Conservation (phyloP, 164 flowering plant genomes). For the Nelumbo lutea region DNA sequence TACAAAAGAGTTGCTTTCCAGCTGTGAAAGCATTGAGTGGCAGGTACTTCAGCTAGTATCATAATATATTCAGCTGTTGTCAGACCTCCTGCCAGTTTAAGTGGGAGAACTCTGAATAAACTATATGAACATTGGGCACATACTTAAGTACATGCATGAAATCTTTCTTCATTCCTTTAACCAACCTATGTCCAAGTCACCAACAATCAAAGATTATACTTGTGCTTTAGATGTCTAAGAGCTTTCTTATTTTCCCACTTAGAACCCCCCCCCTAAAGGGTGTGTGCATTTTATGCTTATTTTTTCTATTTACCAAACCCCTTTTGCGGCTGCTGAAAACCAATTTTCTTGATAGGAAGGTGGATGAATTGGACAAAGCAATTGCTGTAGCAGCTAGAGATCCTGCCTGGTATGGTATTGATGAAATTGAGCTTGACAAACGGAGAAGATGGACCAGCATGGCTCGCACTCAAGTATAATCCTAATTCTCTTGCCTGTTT, state of each 20-base stretch:
- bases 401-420: slow-evolving; percentile 65
- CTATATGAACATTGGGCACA: neutral
- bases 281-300: too few relatives aligned
- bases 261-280: too few relatives aligned
- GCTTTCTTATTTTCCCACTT: too few relatives aligned
- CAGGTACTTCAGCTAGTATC: slow-evolving; percentile 50
- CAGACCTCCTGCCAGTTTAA: neutral
- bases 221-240: too few relatives aligned
- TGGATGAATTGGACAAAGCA: slow-evolving; percentile 81
- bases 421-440: slow-evolving; percentile 62
- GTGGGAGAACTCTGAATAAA: neutral
- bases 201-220: neutral
- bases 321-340: slow-evolving; percentile 26
- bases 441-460: slow-evolving; percentile 70
- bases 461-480: slow-evolving; percentile 64
- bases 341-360: slow-evolving; percentile 65
- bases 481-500: neutral
- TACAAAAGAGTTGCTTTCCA: slow-evolving; percentile 57
- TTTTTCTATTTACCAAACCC: neutral
- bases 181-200: neutral
- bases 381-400: slow-evolving; percentile 79
- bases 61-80: neutral
- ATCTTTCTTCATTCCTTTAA: neutral
- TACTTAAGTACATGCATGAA: neutral
- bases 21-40: slow-evolving; percentile 92